A percentile compares a stretch with the other conserved stretches of the same genome.
phyloP scores from a whole-genome alignment of 2,329 filamentous ascomycete genomes.

The Aspergillus persii region DNA sequence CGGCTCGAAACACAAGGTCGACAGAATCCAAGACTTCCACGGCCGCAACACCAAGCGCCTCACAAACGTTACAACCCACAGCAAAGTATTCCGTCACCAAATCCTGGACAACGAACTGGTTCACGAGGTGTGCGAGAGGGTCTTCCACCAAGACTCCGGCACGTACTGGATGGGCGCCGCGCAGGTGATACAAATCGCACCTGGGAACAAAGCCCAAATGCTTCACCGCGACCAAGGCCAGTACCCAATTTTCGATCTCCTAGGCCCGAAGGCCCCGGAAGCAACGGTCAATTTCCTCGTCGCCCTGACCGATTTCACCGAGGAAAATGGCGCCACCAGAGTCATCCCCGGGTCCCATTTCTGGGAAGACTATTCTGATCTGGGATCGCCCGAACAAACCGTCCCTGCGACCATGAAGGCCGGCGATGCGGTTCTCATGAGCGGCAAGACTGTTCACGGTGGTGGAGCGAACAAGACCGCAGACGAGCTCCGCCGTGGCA shows the following conservation, averaged over 20 bases:
- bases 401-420: conserved; percentile 17
- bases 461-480: conserved; percentile 15
- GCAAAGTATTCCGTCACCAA: conserved; percentile 1
- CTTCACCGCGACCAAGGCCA: conserved; percentile 11
- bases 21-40: too few relatives aligned
- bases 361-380: conserved; percentile 2
- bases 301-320: conserved; percentile 7
- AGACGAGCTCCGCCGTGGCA: neutral
- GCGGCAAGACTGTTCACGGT: conserved; percentile 17
- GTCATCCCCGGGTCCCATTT: conserved; percentile 1
- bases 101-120: conserved; percentile 9
- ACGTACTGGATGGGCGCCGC: conserved; percentile 14
- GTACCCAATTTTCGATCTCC: neutral
- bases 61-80: too few relatives aligned
- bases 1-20: too few relatives aligned
- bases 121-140: conserved; percentile 4
- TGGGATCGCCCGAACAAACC: conserved; percentile 7
- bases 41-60: too few relatives aligned
- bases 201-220: conserved; percentile 9
- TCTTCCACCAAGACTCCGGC: conserved; percentile 4
- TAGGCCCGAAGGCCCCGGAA: conserved; percentile 1
- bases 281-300: conserved; percentile 15
- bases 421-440: conserved; percentile 15
- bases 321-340: conserved; percentile 5
- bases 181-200: conserved; percentile 13